phyloP scores from a whole-genome alignment of 257 asterid species.

The Anisodus tanguticus region DNA sequence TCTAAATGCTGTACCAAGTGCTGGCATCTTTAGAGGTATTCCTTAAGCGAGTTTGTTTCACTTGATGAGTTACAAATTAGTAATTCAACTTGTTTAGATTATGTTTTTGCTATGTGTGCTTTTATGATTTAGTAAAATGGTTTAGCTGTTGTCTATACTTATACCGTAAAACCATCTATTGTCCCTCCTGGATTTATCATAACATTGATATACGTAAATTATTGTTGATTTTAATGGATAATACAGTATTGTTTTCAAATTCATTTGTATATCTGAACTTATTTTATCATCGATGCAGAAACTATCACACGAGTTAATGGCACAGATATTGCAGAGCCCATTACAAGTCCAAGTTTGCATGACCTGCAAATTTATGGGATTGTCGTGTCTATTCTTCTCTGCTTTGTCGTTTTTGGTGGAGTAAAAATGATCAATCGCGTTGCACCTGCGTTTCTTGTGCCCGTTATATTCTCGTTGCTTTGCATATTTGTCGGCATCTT shows the following conservation, averaged over 20 bases:
- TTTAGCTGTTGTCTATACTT: neutral
- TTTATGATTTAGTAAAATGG: neutral
- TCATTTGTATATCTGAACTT: conserved; percentile 19
- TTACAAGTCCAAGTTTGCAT: conserved; percentile 90
- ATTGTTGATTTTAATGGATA: conserved; percentile 18
- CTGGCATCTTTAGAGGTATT: conserved; percentile 93
- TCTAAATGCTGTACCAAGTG: conserved; percentile 87
- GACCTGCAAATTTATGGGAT: conserved; percentile 97
- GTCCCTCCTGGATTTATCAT: neutral
- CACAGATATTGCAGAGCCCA: conserved; percentile 74
- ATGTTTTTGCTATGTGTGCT: neutral
- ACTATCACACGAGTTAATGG: conserved; percentile 83
- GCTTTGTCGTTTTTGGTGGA: conserved; percentile 98
- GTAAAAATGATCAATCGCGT: conserved; percentile 96
- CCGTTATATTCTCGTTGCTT: conserved; percentile 81
- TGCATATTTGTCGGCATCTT: conserved; percentile 89
- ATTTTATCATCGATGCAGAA: conserved; percentile 54
- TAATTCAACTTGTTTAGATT: neutral
- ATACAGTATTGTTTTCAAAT: neutral
- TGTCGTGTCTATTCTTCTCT: conserved; percentile 84
- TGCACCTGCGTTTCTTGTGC: conserved; percentile 95
- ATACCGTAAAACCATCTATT: neutral
- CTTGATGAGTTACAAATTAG: conserved; percentile 2
- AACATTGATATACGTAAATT: neutral
- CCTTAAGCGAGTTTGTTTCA: conserved; percentile 20